phyloP scores from a whole-genome alignment of 352 stramenopile genomes.

The Vaucheria bursata region DNA sequence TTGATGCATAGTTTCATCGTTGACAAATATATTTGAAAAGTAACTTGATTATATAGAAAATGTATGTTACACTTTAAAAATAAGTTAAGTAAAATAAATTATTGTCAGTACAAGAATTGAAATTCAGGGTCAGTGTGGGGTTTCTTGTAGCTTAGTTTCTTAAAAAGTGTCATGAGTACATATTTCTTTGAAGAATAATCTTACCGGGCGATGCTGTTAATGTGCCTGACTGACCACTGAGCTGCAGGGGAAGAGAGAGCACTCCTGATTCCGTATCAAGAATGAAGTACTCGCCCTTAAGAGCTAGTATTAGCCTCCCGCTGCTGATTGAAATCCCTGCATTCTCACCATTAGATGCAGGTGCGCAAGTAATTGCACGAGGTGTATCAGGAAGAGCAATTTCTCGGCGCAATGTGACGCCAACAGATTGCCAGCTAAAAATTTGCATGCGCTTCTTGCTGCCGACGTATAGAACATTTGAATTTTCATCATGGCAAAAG shows the following conservation, averaged over 20 bases:
- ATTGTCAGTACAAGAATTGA: too few species aligned
- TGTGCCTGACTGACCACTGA: background rate
- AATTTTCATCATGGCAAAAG: conserved; percentile 33
- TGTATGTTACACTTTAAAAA: too few species aligned
- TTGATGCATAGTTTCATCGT: too few species aligned
- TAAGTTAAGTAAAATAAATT: too few species aligned
- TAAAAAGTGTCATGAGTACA: too few species aligned
- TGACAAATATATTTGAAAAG: too few species aligned
- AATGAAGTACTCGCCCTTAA: background rate
- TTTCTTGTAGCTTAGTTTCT: too few species aligned
- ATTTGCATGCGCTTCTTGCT: conserved; percentile 44
- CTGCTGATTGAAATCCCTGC: background rate
- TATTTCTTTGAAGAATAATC: too few species aligned
- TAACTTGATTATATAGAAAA: too few species aligned
- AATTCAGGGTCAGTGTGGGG: too few species aligned
- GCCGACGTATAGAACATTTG: conserved; percentile 30
- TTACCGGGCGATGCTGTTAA: background rate
- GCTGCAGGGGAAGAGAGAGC: background rate
- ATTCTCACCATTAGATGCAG: background rate
- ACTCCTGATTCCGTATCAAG: background rate
- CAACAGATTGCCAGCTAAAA: conserved; percentile 34
- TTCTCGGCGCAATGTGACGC: conserved; percentile 20
- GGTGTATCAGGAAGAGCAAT: conserved; percentile 33
- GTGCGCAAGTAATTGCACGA: conserved; percentile 21
- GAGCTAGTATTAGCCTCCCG: background rate